Evolutionary conservation across 164 flowering plant genomes (phyloP).

Genomic region (Piper betle): DNA sequence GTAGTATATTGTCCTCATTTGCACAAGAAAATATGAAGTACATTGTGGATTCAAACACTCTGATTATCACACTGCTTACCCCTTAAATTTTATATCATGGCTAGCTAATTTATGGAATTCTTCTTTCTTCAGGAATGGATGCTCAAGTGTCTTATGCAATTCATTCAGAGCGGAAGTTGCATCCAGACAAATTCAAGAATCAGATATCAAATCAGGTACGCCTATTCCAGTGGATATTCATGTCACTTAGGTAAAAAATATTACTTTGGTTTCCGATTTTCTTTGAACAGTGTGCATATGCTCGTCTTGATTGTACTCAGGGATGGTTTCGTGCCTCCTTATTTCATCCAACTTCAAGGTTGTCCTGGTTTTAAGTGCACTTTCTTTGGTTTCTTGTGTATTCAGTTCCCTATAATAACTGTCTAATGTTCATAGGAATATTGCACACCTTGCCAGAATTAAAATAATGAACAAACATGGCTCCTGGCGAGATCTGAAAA

Average conservation of each 20-base stretch:
- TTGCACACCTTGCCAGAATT: conserved; percentile 41
- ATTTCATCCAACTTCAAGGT: conserved; percentile 55
- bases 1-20: too few species aligned
- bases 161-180: conserved; percentile 79
- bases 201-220: conserved; percentile 83
- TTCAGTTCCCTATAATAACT: neutral
- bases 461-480: conserved; percentile 36
- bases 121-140: conserved; percentile 64
- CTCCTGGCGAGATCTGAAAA: conserved; percentile 46
- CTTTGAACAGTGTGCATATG: conserved; percentile 48
- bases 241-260: neutral
- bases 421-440: conserved; percentile 26
- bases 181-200: conserved; percentile 88
- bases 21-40: too few species aligned
- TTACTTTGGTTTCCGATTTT: neutral
- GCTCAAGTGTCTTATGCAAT: conserved; percentile 97
- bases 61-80: too few species aligned
- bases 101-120: neutral
- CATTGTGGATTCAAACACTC: too few species aligned
- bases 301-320: conserved; percentile 61
- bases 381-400: neutral
- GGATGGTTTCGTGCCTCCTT: conserved; percentile 77
- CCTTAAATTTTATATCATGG: too few species aligned
- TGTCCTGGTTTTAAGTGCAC: neutral
- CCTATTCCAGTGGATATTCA: neutral